Percentiles rank a stretch among this genome's conserved stretches.
Conservation (phyloP, 1,139 yeast species). For the Suhomyces wounanorum region DNA sequence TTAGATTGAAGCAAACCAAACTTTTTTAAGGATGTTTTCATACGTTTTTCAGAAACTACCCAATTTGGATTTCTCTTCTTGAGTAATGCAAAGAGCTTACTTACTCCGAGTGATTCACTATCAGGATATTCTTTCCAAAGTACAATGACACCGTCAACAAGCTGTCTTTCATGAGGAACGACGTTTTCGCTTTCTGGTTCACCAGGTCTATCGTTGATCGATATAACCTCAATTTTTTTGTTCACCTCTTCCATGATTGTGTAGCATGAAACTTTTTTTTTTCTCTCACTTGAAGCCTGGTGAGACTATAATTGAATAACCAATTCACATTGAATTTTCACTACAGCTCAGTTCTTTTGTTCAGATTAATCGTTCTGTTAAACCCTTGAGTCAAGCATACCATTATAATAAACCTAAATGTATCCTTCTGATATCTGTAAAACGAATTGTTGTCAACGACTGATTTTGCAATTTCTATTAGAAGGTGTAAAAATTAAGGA, state of each 20-base stretch:
- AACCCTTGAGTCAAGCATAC: too few species aligned
- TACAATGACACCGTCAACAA: conserved; percentile 60
- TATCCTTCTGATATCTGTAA: too few species aligned
- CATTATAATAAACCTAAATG: too few species aligned
- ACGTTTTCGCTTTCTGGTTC: conserved; percentile 30
- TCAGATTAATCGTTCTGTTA: too few species aligned
- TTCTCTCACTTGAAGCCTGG: not conserved
- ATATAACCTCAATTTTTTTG: conserved; percentile 31
- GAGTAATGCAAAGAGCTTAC: conserved; percentile 54
- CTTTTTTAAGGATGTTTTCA: conserved; percentile 54
- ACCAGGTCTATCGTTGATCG: conserved; percentile 32
- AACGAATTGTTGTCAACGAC: too few species aligned
- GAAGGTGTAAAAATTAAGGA: too few species aligned
- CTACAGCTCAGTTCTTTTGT: too few species aligned
- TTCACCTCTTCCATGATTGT: conserved; percentile 8
- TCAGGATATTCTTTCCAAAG: conserved; percentile 71
- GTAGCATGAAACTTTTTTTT: not conserved
- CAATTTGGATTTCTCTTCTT: conserved; percentile 58
- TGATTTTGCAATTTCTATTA: too few species aligned
- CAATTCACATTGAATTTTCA: not conserved
- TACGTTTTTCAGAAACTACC: conserved; percentile 62
- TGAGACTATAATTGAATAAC: too few species aligned
- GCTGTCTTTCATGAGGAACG: conserved; percentile 64
- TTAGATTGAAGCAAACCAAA: conserved; percentile 51
- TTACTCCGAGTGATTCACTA: conserved; percentile 58